A percentile compares a stretch with the other conserved stretches of the same genome.
Evolutionary conservation across 129 eudicot species (phyloP).

Genomic region (Arctium lappa): DNA sequence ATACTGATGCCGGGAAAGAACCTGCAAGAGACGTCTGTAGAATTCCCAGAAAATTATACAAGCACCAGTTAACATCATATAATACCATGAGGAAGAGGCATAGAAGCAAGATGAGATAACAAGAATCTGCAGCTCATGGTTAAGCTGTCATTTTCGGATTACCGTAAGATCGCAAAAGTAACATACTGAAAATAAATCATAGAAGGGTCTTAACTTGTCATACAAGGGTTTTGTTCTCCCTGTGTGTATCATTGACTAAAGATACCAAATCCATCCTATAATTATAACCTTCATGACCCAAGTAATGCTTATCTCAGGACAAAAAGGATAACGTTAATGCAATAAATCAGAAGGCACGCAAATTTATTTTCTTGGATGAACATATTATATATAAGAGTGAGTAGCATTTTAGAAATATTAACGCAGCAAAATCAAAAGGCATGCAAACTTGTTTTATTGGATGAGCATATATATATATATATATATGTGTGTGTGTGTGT

Average conservation of each 20-base stretch:
- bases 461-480: neutral
- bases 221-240: neutral
- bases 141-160: neutral
- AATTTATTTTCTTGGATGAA: neutral
- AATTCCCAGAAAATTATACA: slow-evolving; percentile 22
- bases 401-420: neutral
- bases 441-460: neutral
- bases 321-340: neutral
- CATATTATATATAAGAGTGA: neutral
- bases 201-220: neutral
- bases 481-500: too few species aligned
- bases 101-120: neutral
- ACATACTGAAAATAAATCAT: neutral
- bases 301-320: neutral
- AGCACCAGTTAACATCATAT: neutral
- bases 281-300: neutral
- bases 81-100: neutral
- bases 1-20: slow-evolving; percentile 41
- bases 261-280: neutral
- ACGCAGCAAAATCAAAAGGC: neutral
- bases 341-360: neutral
- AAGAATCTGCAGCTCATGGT: too few species aligned
- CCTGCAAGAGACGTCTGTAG: slow-evolving; percentile 49
- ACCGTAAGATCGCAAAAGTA: neutral
- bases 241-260: neutral